Evolutionary conservation across 345 rosid genomes (phyloP), one percentile per base, ranked within the genome.

Genomic region (Angophora floribunda): DNA sequence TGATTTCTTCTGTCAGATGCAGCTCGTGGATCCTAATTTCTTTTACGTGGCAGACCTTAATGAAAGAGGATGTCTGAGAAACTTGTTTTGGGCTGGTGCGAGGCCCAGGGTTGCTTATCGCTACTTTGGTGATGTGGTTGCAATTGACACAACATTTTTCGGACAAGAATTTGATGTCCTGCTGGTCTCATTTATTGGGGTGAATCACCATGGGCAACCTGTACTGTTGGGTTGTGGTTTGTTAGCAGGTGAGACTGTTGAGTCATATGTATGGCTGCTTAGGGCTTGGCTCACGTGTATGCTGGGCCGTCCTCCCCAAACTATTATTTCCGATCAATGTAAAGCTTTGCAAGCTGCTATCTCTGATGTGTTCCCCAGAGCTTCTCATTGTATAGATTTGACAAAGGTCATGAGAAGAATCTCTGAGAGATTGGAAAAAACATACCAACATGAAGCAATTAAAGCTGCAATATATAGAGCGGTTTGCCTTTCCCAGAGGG

Each of bases 231-330:
- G 98, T 44, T 95, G 93, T 86, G 96, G 93, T 89, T 92, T 96
- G 87, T 91, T 97, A 84, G 93, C 95, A n/a, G 97, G 95, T 50
- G 95, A 94, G 90, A 89, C 93, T 85, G 78, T 70, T 47, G 97
- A 95, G 86, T 91, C 96, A 19, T 96, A 94, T 88, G 86, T 91
- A 87, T 97, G 99, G 99, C 89, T 97, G 86, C 93, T 96, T 88
- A 93, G 95, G 90, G 95, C 98, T 45, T 96, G 99, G 98, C 93
- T 96, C 41, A 93, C 97, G 2, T 96, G 99, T 88, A 92, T 96
- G 89, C 88, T 89, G 14, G 97, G 97, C 52, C 94, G 91, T 44
- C 93, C 94, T 41, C 98, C 98, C 7, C 98, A 95, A 91, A 94
- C 97, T 52, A 92, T 97, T 45, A 90, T 96, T 59, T 95, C 98